phyloP scores from a whole-genome alignment of 1,284 basidiomycete genomes.

The Microbotryum intermedium region DNA sequence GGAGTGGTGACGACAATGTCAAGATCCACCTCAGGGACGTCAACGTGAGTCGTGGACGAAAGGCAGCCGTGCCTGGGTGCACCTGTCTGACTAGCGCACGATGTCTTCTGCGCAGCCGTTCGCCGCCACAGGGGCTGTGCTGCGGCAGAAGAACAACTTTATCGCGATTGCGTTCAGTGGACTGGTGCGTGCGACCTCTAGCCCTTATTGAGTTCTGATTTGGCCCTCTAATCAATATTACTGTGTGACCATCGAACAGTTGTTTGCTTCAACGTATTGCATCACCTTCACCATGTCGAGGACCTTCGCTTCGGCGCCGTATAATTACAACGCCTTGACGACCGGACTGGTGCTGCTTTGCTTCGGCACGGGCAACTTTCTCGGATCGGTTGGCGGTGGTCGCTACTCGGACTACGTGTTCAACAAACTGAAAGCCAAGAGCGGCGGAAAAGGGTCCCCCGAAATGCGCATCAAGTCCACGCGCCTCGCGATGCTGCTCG shows the following conservation, averaged over 20 bases:
- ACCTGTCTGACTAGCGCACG: too few relatives aligned
- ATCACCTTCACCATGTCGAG: constrained; percentile 57
- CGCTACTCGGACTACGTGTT: constrained; percentile 64
- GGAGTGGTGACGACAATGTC: constrained; percentile 40
- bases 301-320: constrained; percentile 48
- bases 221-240: neutral
- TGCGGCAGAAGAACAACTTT: constrained; percentile 58
- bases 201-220: neutral
- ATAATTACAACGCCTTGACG: constrained; percentile 59
- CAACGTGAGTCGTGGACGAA: constrained; percentile 40
- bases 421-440: constrained; percentile 49
- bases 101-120: constrained; percentile 15
- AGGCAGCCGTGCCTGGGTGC: too few relatives aligned
- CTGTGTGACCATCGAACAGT: constrained; percentile 43
- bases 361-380: constrained; percentile 55
- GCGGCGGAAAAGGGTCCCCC: constrained; percentile 53
- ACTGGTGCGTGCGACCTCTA: constrained; percentile 32
- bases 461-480: constrained; percentile 29
- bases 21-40: constrained; percentile 59
- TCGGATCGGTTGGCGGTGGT: constrained; percentile 65
- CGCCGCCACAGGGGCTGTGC: constrained; percentile 22
- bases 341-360: constrained; percentile 67
- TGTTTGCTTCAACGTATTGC: constrained; percentile 65
- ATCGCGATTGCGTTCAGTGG: constrained; percentile 61
- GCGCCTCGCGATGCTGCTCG: constrained; percentile 31